Percentiles rank a stretch among this genome's conserved stretches.
These are phyloP conservation scores for Ceratobasidium sp. DNA, from an alignment of 1,284 basidiomycete species.

Conservation along the genomic window DNA sequence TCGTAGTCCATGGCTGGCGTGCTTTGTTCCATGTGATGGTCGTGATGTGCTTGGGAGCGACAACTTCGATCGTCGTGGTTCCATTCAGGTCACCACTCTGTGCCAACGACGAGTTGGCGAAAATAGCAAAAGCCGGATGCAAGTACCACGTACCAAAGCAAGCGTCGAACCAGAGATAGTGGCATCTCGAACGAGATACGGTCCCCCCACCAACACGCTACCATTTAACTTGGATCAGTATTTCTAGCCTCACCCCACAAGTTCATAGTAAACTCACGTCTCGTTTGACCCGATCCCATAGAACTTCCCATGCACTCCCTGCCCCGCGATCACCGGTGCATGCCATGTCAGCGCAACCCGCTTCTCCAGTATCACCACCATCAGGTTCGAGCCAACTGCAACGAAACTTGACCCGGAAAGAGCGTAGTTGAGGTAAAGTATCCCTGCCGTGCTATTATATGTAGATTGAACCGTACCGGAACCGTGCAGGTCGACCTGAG, in stretches of 20 bases:
- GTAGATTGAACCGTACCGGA: conserved; percentile 50
- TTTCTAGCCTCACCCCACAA: background rate
- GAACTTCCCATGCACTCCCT: conserved; percentile 41
- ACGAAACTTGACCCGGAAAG: conserved; percentile 54
- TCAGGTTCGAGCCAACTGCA: conserved; percentile 47
- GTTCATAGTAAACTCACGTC: conserved; percentile 23
- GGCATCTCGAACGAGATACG: conserved; percentile 44
- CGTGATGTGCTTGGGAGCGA: conserved; percentile 39
- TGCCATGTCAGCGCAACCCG: conserved; percentile 41
- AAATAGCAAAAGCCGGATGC: background rate
- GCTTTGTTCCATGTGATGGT: conserved; percentile 50
- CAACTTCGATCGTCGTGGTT: conserved; percentile 44
- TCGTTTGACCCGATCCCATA: conserved; percentile 45
- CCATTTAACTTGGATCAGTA: background rate
- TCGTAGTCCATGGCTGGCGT: conserved; percentile 47
- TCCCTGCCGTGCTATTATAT: conserved; percentile 53
- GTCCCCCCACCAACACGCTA: conserved; percentile 41
- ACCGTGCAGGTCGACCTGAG: conserved; percentile 50
- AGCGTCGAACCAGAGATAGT: conserved; percentile 24
- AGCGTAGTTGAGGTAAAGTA: conserved; percentile 52
- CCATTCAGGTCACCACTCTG: conserved; percentile 43
- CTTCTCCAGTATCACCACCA: conserved; percentile 41
- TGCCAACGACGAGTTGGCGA: background rate
- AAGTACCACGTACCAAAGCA: conserved; percentile 1
- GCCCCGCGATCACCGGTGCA: conserved; percentile 35